phyloP scores from a whole-genome alignment of 768 basidiomycete genomes.

The Kondoa subrosea region DNA sequence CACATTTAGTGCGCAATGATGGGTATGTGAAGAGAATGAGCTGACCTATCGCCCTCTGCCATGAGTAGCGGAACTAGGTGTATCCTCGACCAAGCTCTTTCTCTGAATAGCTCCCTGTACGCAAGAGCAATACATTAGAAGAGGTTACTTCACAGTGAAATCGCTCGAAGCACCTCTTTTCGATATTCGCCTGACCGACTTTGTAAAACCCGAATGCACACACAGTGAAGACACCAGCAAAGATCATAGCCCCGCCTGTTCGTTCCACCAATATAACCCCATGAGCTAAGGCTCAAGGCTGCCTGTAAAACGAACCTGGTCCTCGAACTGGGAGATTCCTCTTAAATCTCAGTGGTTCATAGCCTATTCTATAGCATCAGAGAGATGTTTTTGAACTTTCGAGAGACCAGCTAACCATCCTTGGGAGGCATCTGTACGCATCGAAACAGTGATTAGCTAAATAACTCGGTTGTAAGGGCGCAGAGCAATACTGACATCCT shows the following conservation, averaged over 20 bases:
- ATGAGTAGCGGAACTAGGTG: slow-evolving; percentile 78
- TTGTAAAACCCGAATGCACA: slow-evolving; percentile 85
- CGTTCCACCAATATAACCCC: slow-evolving; percentile 29
- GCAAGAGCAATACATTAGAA: slow-evolving; percentile 5
- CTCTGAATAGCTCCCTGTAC: slow-evolving; percentile 73
- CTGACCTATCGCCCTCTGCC: slow-evolving; percentile 86
- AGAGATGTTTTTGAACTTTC: neutral
- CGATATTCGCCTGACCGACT: slow-evolving; percentile 73
- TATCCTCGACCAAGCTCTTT: slow-evolving; percentile 89
- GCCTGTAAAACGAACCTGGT: slow-evolving; percentile 36
- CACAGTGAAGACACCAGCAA: slow-evolving; percentile 66
- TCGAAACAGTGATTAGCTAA: neutral
- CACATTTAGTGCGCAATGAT: too few species aligned
- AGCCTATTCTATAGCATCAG: slow-evolving; percentile 38
- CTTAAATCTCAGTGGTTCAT: slow-evolving; percentile 83
- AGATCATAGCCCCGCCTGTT: slow-evolving; percentile 53
- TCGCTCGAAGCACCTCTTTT: slow-evolving; percentile 59
- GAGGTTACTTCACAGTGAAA: neutral
- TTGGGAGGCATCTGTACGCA: neutral
- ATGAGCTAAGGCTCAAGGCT: neutral
- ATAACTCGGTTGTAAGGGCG: neutral
- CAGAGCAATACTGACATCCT: neutral
- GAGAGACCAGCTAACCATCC: neutral
- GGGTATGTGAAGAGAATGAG: too few species aligned
- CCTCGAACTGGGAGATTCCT: slow-evolving; percentile 82